These are phyloP conservation scores for Candolleomyces efflorescens DNA, from an alignment of 768 basidiomycete genomes.

Conservation along the genomic window DNA sequence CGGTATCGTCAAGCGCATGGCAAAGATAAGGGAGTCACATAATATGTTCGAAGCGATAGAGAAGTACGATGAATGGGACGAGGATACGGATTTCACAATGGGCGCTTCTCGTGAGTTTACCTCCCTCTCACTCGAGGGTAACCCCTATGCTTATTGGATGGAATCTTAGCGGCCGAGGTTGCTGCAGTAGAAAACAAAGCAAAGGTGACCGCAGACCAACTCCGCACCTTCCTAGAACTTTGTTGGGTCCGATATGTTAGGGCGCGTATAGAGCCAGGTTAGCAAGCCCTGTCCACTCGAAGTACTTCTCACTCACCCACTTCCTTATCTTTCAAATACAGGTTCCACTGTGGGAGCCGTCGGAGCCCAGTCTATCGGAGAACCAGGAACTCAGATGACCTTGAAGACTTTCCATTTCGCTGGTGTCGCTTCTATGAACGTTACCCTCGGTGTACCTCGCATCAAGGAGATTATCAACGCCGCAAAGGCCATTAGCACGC, in stretches of 20 bases:
- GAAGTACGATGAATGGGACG: constrained; percentile 71
- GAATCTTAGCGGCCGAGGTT: constrained; percentile 46
- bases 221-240: constrained; percentile 75
- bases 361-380: constrained; percentile 98
- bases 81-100: constrained; percentile 68
- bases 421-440: constrained; percentile 99
- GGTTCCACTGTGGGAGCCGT: constrained; percentile 98
- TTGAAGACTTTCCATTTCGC: constrained; percentile 99
- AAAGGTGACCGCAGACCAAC: constrained; percentile 82
- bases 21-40: constrained; percentile 59
- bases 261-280: constrained; percentile 95
- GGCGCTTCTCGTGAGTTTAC: constrained; percentile 60
- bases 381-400: constrained; percentile 99
- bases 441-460: constrained; percentile 98
- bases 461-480: constrained; percentile 99
- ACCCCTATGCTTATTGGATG: constrained; percentile 5
- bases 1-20: constrained; percentile 63
- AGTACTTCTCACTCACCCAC: neutral
- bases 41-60: constrained; percentile 85
- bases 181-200: constrained; percentile 83
- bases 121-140: neutral
- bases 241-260: constrained; percentile 92
- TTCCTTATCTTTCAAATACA: constrained; percentile 24
- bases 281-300: neutral
- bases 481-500: constrained; percentile 94